Conservation (phyloP, 495 filamentous ascomycete genomes). For the Neurospora sp. region DNA sequence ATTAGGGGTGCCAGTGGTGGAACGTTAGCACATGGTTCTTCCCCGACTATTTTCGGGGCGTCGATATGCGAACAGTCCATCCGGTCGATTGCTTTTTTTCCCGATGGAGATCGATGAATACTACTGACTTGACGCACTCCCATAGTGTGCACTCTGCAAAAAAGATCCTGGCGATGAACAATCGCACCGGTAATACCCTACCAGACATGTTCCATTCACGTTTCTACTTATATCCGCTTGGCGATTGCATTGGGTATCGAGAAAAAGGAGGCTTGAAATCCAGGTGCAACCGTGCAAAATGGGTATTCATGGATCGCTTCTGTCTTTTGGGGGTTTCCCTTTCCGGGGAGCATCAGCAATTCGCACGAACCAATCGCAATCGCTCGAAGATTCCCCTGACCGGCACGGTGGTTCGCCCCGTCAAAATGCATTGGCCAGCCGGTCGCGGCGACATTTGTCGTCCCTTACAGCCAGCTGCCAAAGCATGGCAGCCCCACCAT, state of each 20-base stretch:
- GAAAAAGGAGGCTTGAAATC: neutral
- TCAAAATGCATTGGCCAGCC: neutral
- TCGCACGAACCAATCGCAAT: neutral
- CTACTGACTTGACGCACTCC: neutral
- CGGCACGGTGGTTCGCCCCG: neutral
- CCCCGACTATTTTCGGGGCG: neutral
- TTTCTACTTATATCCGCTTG: neutral
- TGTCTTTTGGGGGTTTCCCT: neutral
- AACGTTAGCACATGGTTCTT: neutral
- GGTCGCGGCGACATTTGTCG: neutral
- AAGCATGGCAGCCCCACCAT: neutral
- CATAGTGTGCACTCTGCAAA: neutral
- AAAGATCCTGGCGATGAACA: neutral
- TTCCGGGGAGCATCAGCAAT: neutral
- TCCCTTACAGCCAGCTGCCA: neutral
- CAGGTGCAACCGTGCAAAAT: neutral
- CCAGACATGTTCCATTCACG: neutral
- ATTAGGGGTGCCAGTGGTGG: neutral
- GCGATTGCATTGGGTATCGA: neutral
- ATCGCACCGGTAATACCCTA: neutral
- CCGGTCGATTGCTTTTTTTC: neutral
- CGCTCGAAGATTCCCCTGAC: neutral
- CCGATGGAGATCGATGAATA: neutral
- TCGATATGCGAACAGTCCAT: neutral
- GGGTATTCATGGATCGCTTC: neutral